Evolutionary conservation across 2,329 filamentous ascomycete species (phyloP).

Genomic region (Aureobasidium namibiae): DNA sequence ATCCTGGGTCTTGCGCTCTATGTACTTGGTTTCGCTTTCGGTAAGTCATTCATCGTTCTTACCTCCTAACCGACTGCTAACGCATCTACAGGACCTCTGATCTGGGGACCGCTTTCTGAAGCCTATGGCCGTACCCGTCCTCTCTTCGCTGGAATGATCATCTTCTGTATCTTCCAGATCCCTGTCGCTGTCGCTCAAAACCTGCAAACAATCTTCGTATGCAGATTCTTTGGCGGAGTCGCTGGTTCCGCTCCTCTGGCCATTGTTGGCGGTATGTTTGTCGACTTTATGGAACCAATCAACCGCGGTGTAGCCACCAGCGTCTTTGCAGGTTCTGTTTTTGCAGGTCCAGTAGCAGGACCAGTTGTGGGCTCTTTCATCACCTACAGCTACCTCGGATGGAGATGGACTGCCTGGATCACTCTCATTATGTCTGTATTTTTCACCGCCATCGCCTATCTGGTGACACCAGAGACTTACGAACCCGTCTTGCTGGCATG

Average conservation of each 20-base stretch:
- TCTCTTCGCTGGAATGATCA: slow-evolving; percentile 40
- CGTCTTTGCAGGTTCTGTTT: slow-evolving; percentile 24
- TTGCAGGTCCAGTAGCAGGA: slow-evolving; percentile 23
- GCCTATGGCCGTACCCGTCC: slow-evolving; percentile 43
- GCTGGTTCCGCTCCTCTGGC: slow-evolving; percentile 43
- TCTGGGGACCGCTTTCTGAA: slow-evolving; percentile 51
- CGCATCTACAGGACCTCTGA: neutral
- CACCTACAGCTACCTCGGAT: slow-evolving; percentile 21
- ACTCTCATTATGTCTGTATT: slow-evolving; percentile 30
- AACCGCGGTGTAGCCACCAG: slow-evolving; percentile 26
- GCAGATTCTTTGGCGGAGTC: slow-evolving; percentile 44
- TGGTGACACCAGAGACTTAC: slow-evolving; percentile 45
- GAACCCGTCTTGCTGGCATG: slow-evolving; percentile 38
- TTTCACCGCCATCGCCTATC: slow-evolving; percentile 33
- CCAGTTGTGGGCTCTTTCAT: slow-evolving; percentile 24
- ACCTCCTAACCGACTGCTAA: neutral
- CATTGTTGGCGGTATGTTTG: slow-evolving; percentile 39
- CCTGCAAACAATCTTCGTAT: slow-evolving; percentile 44
- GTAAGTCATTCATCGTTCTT: neutral
- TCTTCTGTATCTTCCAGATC: slow-evolving; percentile 47
- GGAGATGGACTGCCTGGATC: slow-evolving; percentile 24
- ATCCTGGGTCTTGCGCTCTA: slow-evolving; percentile 43
- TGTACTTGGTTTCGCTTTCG: slow-evolving; percentile 26
- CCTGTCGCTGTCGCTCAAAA: slow-evolving; percentile 46
- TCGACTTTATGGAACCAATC: slow-evolving; percentile 42